phyloP scores from a whole-genome alignment of 108 stramenopile species.

The Aurantiochytrium sp. region DNA sequence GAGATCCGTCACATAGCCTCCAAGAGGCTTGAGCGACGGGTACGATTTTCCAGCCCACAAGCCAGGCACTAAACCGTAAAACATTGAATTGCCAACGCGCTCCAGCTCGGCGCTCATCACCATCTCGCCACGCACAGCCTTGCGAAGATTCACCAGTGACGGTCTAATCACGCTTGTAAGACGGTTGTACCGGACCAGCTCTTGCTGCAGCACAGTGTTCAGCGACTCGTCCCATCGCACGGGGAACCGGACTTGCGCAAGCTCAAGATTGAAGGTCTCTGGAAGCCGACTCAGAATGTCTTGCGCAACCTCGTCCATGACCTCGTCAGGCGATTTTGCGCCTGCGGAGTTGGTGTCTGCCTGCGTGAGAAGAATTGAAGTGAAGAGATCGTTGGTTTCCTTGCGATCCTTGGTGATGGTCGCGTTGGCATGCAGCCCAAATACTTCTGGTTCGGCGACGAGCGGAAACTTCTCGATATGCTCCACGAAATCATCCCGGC shows the following conservation, averaged over 20 bases:
- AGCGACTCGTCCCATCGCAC: conserved; percentile 51
- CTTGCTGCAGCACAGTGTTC: conserved; percentile 65
- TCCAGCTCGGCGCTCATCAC: conserved; percentile 53
- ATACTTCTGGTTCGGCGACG: conserved; percentile 45
- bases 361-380: conserved; percentile 43
- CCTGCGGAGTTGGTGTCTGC: background rate
- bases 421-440: conserved; percentile 61
- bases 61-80: conserved; percentile 48
- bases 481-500: conserved; percentile 30
- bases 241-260: conserved; percentile 47
- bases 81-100: conserved; percentile 45
- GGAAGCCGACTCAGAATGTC: conserved; percentile 49
- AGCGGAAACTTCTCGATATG: conserved; percentile 44
- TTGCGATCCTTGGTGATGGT: conserved; percentile 53
- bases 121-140: conserved; percentile 57
- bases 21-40: conserved; percentile 51
- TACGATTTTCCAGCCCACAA: conserved; percentile 46
- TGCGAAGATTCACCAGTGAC: conserved; percentile 33
- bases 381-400: conserved; percentile 47
- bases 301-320: conserved; percentile 28
- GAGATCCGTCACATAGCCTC: conserved; percentile 46
- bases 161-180: conserved; percentile 30
- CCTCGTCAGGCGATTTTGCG: conserved; percentile 27
- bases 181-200: conserved; percentile 55
- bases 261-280: conserved; percentile 49